Base-by-base conservation (phyloP, 345 rosid species). In the Microcos paniculata region DNA sequence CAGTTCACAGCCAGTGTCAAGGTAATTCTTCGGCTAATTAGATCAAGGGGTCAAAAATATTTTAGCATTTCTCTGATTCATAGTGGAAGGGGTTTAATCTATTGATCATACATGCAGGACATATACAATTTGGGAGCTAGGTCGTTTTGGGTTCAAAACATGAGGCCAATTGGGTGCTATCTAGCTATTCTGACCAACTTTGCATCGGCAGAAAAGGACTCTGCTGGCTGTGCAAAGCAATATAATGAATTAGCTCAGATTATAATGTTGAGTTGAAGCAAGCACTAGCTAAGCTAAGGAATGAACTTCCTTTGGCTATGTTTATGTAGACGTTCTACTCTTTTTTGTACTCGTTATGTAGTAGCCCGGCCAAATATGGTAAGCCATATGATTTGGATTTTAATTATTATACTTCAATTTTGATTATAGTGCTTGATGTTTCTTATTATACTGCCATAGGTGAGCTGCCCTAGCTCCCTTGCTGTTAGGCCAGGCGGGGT, bases 141-240 rank as follows among this genome's bases (percentile, higher is more conserved):
- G 48, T 77, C 86, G 19, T 91, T 85, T 77, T 91, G 93, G 93
- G 84, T 91, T 68, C 91, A 88, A 61, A 84, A 84, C 72, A 88
- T 90, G 30, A 90, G 92, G 43, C 93, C 96, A 30, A 70, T 88
- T 30, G 92, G 96, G 0, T 88, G 92, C 57, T 78, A 84, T 57
- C 84, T 87, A 45, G 80, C 62, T 15, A 49, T 77, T 62, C 52
- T 88, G 1, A 78, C 65, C 11, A 8, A 18, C 8, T 82, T 83
- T 48, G 84, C 85, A n/a, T 58, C 55, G 4, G 82, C 82, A 4
- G 65, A 76, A 40, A 76, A 43, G 31, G 90, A 91, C 52, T 19
- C 30, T 19, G 82, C 70, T 21, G 92, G 89, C 12, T 91, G 96
- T 53, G 88, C 84, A 7, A 82, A 26, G 52, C 79, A 76, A 28